Conservation (phyloP, 192 early-diverging fungal genomes). For the Rhizophagus prolifer region DNA sequence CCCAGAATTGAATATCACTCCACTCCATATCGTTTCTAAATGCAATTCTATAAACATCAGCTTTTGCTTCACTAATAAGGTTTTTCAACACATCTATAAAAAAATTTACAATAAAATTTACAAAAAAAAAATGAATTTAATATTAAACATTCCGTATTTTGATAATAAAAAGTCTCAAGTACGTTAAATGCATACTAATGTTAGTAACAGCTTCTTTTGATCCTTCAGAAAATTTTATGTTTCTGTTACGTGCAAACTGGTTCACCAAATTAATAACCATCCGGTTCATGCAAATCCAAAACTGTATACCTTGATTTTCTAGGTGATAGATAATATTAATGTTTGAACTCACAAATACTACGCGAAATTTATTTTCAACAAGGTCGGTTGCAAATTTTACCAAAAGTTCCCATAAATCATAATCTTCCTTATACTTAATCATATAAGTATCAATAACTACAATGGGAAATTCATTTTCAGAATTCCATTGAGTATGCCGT, state of each 20-base stretch:
- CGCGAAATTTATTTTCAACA: constrained; percentile 82
- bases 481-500: background rate
- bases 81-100: constrained; percentile 73
- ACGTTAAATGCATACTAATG: constrained; percentile 89
- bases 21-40: constrained; percentile 75
- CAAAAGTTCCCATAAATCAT: constrained; percentile 68
- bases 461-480: constrained; percentile 65
- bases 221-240: constrained; percentile 29
- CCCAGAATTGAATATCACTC: constrained; percentile 91
- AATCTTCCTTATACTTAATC: constrained; percentile 63
- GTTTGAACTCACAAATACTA: constrained; percentile 83
- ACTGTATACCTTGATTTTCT: constrained; percentile 64
- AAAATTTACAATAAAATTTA: background rate
- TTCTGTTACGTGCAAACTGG: constrained; percentile 42
- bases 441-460: constrained; percentile 88
- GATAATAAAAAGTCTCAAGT: constrained; percentile 85
- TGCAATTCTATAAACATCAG: constrained; percentile 86
- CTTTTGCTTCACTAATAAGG: constrained; percentile 73
- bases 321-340: constrained; percentile 64
- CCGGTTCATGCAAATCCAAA: constrained; percentile 73
- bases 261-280: constrained; percentile 62
- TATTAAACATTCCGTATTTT: constrained; percentile 66
- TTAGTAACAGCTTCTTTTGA: constrained; percentile 55
- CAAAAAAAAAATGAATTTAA: background rate
- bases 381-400: constrained; percentile 82